Percentiles rank a stretch among this genome's conserved stretches.
Evolutionary conservation across 2,329 filamentous ascomycete genomes (phyloP).

Genomic region (Apiospora phragmitis): DNA sequence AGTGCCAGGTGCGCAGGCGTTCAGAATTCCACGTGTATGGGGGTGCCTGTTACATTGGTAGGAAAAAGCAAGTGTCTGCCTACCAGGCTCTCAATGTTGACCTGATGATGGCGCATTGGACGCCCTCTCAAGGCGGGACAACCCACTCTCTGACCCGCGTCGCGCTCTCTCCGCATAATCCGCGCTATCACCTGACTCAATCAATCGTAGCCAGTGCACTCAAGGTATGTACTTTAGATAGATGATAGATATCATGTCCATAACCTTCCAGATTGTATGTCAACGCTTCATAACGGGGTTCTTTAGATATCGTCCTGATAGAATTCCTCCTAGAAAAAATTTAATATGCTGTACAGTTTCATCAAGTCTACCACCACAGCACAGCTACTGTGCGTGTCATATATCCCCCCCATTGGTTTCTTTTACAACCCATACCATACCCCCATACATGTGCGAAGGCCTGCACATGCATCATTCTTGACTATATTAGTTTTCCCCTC

Average conservation of each 20-base stretch:
- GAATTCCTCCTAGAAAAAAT: too few relatives aligned
- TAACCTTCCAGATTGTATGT: too few relatives aligned
- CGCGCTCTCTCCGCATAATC: neutral
- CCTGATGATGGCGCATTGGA: neutral
- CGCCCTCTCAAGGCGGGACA: neutral
- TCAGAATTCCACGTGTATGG: neutral
- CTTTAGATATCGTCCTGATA: too few relatives aligned
- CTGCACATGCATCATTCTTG: too few relatives aligned
- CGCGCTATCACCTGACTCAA: conserved; percentile 3
- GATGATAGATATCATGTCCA: too few relatives aligned
- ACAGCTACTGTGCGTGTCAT: neutral
- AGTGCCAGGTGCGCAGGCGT: neutral
- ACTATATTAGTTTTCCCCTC: neutral
- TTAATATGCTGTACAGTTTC: too few relatives aligned
- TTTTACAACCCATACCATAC: neutral
- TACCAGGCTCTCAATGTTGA: neutral
- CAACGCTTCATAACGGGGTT: too few relatives aligned
- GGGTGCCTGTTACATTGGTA: neutral
- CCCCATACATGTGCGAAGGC: too few relatives aligned
- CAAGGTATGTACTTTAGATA: too few relatives aligned
- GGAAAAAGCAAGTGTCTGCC: neutral
- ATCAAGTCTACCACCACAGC: too few relatives aligned
- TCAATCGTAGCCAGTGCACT: too few relatives aligned
- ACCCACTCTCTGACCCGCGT: neutral
- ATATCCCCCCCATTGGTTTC: neutral